A percentile compares a stretch with the other conserved stretches of the same genome.
phyloP scores from a whole-genome alignment of 805 yeast species.

The Helenozyma rhizophorensis region DNA sequence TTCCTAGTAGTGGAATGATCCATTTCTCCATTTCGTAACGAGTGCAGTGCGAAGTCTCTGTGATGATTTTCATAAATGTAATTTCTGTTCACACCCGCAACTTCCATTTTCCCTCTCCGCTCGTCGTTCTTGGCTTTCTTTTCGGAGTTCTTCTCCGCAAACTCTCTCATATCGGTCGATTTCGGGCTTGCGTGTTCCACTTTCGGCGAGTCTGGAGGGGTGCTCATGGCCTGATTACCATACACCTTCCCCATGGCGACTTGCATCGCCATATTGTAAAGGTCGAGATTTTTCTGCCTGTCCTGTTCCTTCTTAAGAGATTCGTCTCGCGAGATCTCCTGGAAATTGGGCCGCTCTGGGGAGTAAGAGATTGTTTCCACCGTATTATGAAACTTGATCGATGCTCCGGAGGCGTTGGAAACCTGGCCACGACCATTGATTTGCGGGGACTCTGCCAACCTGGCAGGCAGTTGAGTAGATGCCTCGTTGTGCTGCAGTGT shows the following conservation, averaged over 20 bases:
- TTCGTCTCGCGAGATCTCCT: conserved; percentile 7
- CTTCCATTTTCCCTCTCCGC: conserved; percentile 8
- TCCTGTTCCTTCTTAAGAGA: conserved; percentile 9
- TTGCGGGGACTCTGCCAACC: no score
- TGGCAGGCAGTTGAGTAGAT: no score
- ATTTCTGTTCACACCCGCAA: conserved; percentile 12
- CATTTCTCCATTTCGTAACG: conserved; percentile 6
- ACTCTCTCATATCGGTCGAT: conserved; percentile 1
- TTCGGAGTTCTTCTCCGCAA: conserved; percentile 9
- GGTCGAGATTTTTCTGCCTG: conserved; percentile 41
- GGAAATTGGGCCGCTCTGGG: conserved; percentile 1
- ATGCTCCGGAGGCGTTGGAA: conserved; percentile 21
- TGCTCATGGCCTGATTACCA: conserved; percentile 26
- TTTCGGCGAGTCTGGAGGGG: background rate
- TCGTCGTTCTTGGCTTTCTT: conserved; percentile 10
- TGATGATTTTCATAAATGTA: conserved; percentile 16
- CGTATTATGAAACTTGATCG: conserved; percentile 34
- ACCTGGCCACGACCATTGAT: background rate
- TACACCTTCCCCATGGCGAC: conserved; percentile 56
- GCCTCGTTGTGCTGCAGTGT: background rate
- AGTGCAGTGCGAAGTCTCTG: conserved; percentile 11
- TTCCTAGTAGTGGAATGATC: conserved; percentile 3
- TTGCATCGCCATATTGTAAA: conserved; percentile 52
- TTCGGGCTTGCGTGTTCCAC: conserved; percentile 1
- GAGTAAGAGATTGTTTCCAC: conserved; percentile 33